phyloP scores from a whole-genome alignment of 2,329 filamentous ascomycete genomes.

The Mariannaea elegans region DNA sequence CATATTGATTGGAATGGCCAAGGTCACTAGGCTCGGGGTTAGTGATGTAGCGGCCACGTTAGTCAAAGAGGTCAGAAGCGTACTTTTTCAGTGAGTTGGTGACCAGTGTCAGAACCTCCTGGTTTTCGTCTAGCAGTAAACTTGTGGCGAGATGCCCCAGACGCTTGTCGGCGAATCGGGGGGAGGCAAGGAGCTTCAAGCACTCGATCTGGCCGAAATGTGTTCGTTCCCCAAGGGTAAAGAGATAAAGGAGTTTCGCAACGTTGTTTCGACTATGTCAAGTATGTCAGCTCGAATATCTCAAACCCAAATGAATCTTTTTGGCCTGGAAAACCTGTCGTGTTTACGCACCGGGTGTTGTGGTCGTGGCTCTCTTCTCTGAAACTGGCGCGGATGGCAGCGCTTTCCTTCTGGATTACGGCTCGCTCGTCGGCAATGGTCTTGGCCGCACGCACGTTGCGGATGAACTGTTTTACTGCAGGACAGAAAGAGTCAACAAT shows the following conservation, averaged over 20 bases:
- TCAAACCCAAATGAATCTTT: background rate
- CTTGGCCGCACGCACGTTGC: conserved; percentile 97
- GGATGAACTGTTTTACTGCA: conserved; percentile 98
- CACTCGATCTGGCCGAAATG: conserved; percentile 99
- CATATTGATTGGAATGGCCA: conserved; percentile 97
- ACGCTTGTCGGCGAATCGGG: conserved; percentile 97
- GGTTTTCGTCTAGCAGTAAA: conserved; percentile 95
- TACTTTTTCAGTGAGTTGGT: conserved; percentile 99
- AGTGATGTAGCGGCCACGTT: conserved; percentile 21
- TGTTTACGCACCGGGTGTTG: conserved; percentile 76
- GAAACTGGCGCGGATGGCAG: conserved; percentile 96
- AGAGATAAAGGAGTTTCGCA: conserved; percentile 96
- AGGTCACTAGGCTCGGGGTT: conserved; percentile 72
- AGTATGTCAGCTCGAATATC: conserved; percentile 25
- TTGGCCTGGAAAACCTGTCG: too few species aligned
- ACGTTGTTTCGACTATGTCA: conserved; percentile 90
- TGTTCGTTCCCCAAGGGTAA: conserved; percentile 95
- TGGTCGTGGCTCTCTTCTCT: conserved; percentile 95
- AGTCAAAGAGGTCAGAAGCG: conserved; percentile 28
- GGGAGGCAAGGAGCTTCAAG: conserved; percentile 94
- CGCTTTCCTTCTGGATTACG: conserved; percentile 98
- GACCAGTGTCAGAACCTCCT: conserved; percentile 95
- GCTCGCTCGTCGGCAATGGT: conserved; percentile 98
- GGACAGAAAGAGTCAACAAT: conserved; percentile 23
- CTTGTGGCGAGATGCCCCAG: conserved; percentile 96